Conservation (phyloP, 148 eudicot species). For the Rhododendron vialii region DNA sequence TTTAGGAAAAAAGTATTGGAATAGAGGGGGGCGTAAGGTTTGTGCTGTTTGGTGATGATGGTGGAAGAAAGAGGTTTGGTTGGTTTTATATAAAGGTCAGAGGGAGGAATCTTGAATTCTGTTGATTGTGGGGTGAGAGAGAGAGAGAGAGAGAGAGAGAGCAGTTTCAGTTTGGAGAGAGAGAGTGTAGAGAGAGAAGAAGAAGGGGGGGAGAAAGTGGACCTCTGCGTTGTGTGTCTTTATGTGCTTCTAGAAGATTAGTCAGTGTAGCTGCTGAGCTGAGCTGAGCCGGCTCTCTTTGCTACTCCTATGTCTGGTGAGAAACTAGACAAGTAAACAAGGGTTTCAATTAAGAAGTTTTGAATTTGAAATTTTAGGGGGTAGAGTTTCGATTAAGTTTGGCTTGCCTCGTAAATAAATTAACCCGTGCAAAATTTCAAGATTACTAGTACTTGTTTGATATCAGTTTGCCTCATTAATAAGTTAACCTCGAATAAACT, state of each 20-base stretch:
- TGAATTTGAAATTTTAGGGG: accelerated
- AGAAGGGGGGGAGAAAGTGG: too few relatives aligned
- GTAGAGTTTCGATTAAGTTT: too few relatives aligned
- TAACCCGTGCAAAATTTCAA: too few relatives aligned
- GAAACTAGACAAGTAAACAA: too few relatives aligned
- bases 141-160: too few relatives aligned
- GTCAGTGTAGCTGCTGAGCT: not conserved
- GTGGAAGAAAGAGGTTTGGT: not conserved
- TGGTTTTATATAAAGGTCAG: not conserved
- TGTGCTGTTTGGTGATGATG: not conserved
- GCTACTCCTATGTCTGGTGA: too few relatives aligned
- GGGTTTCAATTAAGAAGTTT: too few relatives aligned
- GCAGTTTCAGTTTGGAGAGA: not conserved
- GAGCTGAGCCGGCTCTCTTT: not conserved
- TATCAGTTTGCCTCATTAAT: too few relatives aligned
- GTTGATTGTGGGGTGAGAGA: not conserved
- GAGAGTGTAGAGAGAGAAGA: not conserved
- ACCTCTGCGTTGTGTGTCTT: not conserved
- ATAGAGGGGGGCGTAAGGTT: not conserved
- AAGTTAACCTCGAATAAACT: too few relatives aligned
- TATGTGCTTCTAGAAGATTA: not conserved
- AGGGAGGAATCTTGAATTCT: not conserved
- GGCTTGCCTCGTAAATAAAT: not conserved
- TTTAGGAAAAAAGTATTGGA: not conserved
- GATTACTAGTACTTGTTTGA: too few relatives aligned